Evolutionary conservation across 1,139 yeast genomes (phyloP), one percentile per base, ranked within the genome.

Genomic region (Komagataea norvegica): DNA sequence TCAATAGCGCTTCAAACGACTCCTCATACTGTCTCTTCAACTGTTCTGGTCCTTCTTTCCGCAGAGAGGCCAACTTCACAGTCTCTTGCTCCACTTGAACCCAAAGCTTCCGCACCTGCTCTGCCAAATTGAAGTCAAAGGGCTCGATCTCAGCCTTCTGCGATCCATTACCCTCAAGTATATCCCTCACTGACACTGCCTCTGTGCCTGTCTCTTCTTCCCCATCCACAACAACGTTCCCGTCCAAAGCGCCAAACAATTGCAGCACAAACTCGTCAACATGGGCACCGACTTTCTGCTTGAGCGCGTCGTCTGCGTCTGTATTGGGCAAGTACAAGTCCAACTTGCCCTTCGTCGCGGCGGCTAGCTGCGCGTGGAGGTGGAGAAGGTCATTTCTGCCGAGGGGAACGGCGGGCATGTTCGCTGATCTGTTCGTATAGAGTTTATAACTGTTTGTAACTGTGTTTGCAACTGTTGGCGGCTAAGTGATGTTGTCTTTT

Each of bases 51-150:
- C 72, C 61, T n/a, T 65, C 66, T 35, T 74, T 62, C 34, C 87
- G 60, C 38, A 77, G 56, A 25, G 62, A 60, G 0, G 84, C 70
- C 20, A 77, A 68, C 37, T 64, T 68, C 2, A 73, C 68, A 0
- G 83, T 74, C 44, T 74, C 75, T 33, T 67, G 69, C 46, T 81
- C 88, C 42, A 80, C 77, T 32, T 68, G 67, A 36, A 67, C 67
- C 44, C 79, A 68, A 27, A 74, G 52, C 34, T 67, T 65, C 34
- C 86, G 61, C 24, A 81, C 68, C 38, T 65, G 56, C 40, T 72
- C 73, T 52, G 79, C 78, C 41, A 79, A 55, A 9, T 69, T 74
- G 30, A 72, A 60, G 53, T 81, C 85, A 56, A 79, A 79, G 0
- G 85, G 83, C 51, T 78, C 87, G 13, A 74, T 68, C n/a, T 40